A percentile compares a stretch with the other conserved stretches of the same genome.
Conservation (phyloP, 2,329 filamentous ascomycete species). For the Bipolaris victoriae region DNA sequence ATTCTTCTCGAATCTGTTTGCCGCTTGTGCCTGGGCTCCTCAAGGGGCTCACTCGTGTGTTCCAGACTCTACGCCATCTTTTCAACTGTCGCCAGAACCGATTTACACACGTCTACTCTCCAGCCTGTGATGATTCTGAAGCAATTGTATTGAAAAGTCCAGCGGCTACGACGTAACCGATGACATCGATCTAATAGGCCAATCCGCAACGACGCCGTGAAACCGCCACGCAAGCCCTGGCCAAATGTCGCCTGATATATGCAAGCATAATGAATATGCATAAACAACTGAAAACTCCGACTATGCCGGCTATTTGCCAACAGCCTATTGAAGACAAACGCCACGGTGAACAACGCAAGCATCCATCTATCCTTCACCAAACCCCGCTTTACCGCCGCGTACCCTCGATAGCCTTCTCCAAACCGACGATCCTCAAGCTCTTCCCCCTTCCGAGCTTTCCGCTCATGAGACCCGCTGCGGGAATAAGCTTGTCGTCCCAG, state of each 20-base stretch:
- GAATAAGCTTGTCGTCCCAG: conserved; percentile 51
- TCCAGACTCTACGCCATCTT: not conserved
- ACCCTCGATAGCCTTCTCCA: conserved; percentile 50
- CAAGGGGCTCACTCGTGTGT: not conserved
- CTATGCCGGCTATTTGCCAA: not conserved
- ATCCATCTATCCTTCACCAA: not conserved
- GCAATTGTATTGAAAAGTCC: not conserved
- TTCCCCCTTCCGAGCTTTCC: conserved; percentile 49
- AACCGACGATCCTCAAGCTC: conserved; percentile 49
- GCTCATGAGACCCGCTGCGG: conserved; percentile 48
- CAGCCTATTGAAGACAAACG: not conserved
- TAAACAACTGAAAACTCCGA: conserved; percentile 8
- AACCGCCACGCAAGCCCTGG: conserved; percentile 4
- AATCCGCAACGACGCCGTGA: conserved; percentile 10
- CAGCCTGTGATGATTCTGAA: not conserved
- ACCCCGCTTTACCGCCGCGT: conserved; percentile 28
- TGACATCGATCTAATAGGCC: not conserved
- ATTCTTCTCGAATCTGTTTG: not conserved
- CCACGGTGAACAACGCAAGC: not conserved
- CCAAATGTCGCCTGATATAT: conserved; percentile 2
- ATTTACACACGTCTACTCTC: not conserved
- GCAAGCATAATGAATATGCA: conserved; percentile 14
- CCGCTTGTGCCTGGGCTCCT: not conserved
- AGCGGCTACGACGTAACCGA: not conserved
- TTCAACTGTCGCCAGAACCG: too few species aligned